Percentiles rank a stretch among this genome's conserved stretches.
Conservation (phyloP, 225 moss, liverwort and hornwort genomes). For the Climacium dendroides region DNA sequence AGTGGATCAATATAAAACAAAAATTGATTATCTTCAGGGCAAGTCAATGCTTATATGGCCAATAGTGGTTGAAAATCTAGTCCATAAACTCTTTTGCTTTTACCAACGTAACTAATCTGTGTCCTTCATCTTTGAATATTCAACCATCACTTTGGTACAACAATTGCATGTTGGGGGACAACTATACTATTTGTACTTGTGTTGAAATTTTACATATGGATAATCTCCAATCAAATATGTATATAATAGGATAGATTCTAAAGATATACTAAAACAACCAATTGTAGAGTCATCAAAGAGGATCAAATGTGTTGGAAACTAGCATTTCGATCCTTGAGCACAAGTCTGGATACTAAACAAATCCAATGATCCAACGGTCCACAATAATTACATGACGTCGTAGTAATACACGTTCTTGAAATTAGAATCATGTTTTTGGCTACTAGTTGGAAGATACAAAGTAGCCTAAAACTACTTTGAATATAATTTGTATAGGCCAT, state of each 20-base stretch:
- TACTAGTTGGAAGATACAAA: background rate
- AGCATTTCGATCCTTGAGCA: rapidly evolving
- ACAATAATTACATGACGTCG: too few relatives aligned
- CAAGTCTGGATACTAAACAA: too few relatives aligned
- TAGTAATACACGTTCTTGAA: background rate
- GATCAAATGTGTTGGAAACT: background rate
- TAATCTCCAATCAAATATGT: too few relatives aligned
- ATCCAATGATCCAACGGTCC: too few relatives aligned
- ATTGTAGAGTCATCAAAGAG: background rate
- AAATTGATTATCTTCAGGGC: background rate
- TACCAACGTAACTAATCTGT: background rate
- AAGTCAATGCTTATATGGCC: background rate
- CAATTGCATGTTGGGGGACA: background rate
- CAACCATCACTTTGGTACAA: rapidly evolving
- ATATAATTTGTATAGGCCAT: background rate
- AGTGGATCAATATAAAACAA: rapidly evolving
- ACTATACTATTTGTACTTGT: background rate
- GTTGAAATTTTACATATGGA: background rate
- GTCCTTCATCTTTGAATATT: background rate
- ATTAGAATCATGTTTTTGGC: background rate
- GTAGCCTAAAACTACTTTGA: background rate
- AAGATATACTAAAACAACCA: background rate
- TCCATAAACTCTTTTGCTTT: background rate
- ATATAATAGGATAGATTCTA: rapidly evolving
- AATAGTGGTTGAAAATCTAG: background rate